A percentile compares a stretch with the other conserved stretches of the same genome.
These are phyloP conservation scores for Fusarium buxicola DNA, from an alignment of 2,329 filamentous ascomycete species.

Conservation along the genomic window DNA sequence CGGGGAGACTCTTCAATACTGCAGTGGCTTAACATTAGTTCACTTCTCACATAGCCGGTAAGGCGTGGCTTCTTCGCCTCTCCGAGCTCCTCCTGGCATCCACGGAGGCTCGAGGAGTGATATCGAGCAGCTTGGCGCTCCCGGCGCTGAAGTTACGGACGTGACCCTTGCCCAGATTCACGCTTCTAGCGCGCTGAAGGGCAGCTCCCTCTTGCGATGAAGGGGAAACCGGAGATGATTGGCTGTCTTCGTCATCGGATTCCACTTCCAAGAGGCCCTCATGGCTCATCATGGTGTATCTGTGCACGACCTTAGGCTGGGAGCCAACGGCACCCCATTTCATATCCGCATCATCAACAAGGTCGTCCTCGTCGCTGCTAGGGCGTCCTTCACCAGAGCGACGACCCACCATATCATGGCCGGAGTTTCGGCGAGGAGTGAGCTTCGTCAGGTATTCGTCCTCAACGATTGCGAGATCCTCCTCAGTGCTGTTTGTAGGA, in stretches of 20 bases:
- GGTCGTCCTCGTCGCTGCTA: constrained; percentile 70
- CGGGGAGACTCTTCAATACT: constrained; percentile 42
- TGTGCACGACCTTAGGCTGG: constrained; percentile 70
- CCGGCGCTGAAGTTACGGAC: constrained; percentile 80
- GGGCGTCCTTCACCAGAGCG: constrained; percentile 64
- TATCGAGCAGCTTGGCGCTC: constrained; percentile 79
- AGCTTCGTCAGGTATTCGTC: constrained; percentile 78
- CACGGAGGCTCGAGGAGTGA: constrained; percentile 66
- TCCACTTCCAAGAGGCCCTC: constrained; percentile 63
- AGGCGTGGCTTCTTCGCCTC: constrained; percentile 44
- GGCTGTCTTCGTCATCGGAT: constrained; percentile 50
- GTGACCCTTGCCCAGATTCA: constrained; percentile 74
- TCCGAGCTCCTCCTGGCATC: constrained; percentile 59
- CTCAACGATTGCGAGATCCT: constrained; percentile 71
- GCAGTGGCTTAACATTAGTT: constrained; percentile 30
- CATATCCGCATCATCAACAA: constrained; percentile 56
- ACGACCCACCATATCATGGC: constrained; percentile 49
- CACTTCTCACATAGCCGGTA: constrained; percentile 31
- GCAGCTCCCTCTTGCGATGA: constrained; percentile 52
- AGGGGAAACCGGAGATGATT: constrained; percentile 45
- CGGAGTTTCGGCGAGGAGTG: constrained; percentile 45
- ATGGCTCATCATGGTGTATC: constrained; percentile 63
- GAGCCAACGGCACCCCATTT: constrained; percentile 65
- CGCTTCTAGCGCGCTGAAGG: constrained; percentile 74
- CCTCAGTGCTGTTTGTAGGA: constrained; percentile 63